Base-by-base conservation (phyloP, 2,329 filamentous ascomycete genomes). In the Apiospora kogelbergensis region DNA sequence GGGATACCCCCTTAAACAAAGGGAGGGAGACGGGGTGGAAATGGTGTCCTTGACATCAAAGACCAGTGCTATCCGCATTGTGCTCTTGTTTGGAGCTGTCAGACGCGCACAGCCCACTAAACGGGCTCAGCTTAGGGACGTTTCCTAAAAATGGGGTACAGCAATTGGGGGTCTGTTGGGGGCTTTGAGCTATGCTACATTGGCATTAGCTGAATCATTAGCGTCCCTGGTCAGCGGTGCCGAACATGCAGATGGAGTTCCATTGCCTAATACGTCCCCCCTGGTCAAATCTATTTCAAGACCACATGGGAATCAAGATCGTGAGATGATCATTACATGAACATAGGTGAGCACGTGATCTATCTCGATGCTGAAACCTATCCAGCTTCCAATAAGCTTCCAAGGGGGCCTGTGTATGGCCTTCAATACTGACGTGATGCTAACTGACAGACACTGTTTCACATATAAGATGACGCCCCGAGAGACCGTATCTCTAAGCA, bases 31-130 rank as follows among this genome's bases (percentile, higher is more conserved):
- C n/a, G n/a, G 26, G 30, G 26, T 15, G 40, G 40, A 60, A 60
- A 60, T 60, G 53, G 30, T 60, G 53, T 60, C 30, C 53, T 60
- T 37, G 53, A 37, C 30, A 30, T 60, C 53, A 60, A 60, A 60
- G 53, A 26, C 53, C 53, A 37, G 1, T n/a, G 20, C 17, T n/a
- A 33, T 60, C 53, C 53, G 20, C 46, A 37, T 60, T 60, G 26
- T 60, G 53, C 26, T 20, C 3, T 57, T 57, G 48, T 57, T 17
- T 30, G 48, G 17, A 30, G 11, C 46, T 53, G 46, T 53, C 24
- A 15, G 24, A 17, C 30, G 53, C 20, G 53, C 53, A 60, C 53
- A 60, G 30, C 53, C 53, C 53, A 30, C 17, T 37, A 13, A 5
- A 17, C 26, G 53, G 53, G 53, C 30, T 15, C 45, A 26, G n/a